Conservation (phyloP, 495 filamentous ascomycete species). For the Podospora didyma region DNA sequence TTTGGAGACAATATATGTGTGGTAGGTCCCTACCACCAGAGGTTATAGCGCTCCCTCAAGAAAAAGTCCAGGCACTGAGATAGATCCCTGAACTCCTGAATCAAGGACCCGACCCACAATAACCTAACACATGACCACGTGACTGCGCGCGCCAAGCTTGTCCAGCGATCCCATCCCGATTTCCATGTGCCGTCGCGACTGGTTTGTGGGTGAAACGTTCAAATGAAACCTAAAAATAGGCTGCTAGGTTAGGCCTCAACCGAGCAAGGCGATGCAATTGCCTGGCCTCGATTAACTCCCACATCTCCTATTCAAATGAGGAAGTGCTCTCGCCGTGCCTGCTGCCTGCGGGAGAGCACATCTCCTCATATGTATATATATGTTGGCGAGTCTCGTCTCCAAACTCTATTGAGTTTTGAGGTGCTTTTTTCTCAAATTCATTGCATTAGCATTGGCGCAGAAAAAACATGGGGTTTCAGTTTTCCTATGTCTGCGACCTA, state of each 20-base stretch:
- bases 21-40: too few relatives aligned
- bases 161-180: not conserved
- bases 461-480: slow-evolving; percentile 57
- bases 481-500: slow-evolving; percentile 57
- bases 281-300: not conserved
- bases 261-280: not conserved
- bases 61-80: not conserved
- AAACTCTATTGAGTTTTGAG: not conserved
- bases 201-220: not conserved
- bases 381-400: not conserved
- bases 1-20: too few relatives aligned
- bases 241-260: not conserved
- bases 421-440: not conserved
- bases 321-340: not conserved
- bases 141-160: slow-evolving; percentile 2
- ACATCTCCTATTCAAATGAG: not conserved
- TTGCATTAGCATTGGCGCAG: not conserved
- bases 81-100: not conserved
- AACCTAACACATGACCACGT: slow-evolving; percentile 10
- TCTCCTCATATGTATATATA: not conserved
- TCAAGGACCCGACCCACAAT: not conserved
- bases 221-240: not conserved
- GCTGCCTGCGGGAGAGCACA: not conserved
- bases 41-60: not conserved
- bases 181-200: not conserved